Base-by-base conservation (phyloP, 1,284 basidiomycete species). In the Schizophyllum amplum region DNA sequence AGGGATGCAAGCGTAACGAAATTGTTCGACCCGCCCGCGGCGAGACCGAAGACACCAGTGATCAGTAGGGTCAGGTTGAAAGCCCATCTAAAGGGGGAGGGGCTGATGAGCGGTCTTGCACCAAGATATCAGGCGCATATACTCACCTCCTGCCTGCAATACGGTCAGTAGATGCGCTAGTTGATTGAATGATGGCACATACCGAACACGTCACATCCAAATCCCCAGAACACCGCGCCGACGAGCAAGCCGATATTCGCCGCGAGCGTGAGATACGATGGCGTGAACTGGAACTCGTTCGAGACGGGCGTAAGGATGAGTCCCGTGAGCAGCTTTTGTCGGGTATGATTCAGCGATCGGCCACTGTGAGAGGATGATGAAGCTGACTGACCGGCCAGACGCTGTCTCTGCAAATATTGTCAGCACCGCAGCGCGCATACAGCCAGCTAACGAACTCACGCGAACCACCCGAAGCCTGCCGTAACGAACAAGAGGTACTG, bases 391-490 rank as follows among this genome's bases (percentile, higher is more conserved):
- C 72, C 1, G 63, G 63, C 71, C 70, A 73, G 13, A 72, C 57
- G 53, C 72, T 73, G 59, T 73, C 71, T 1, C 72, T 74, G 50
- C 20, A 25, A 42, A 50, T 33, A 50, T 22, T 5, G 49, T 56
- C 5, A 23, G 20, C 9, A 50, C 13, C 13, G 3, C 11, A 50
- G 2, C 15, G 4, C 13, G 24, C 24, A 24, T 22, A 22, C 22
- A 50, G 11, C 13, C 48, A 55, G 22, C 52, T 55, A 42, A 17
- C n/a, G 24, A 62, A 71, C 83, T 62, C 67, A 85, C 83, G 83
- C 79, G 54, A 88, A 81, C 80, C 85, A 88, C 50, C 86, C 86
- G 67, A 88, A 86, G 7, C 83, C 83, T 1, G 82, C 75, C 4
- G 84, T 79, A 15, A 77, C 63, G 63, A 84, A 85, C 1, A 86